These are phyloP conservation scores for Metarhizium rileyi DNA, from an alignment of 2,329 filamentous ascomycete species.

Conservation along the genomic window DNA sequence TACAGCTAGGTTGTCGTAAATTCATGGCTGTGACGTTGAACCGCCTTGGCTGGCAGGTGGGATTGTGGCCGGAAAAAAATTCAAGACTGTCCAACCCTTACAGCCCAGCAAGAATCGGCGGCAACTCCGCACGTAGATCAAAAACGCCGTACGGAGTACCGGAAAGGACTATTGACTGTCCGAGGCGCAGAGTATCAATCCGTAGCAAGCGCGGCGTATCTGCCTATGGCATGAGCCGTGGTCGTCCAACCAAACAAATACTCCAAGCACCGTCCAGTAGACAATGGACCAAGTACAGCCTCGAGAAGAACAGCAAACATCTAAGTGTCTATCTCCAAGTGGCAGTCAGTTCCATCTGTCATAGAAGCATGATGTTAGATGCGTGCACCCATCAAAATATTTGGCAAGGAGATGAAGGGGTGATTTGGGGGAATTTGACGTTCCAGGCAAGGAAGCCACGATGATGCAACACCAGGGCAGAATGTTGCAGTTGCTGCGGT, in stretches of 20 bases:
- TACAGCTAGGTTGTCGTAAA: conserved; percentile 5
- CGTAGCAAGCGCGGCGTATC: no score
- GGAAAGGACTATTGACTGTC: neutral
- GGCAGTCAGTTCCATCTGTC: neutral
- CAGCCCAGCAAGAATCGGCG: neutral
- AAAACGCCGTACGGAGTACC: neutral
- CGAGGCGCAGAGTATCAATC: no score
- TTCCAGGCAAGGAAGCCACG: no score
- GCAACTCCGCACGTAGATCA: no score
- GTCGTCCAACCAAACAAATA: neutral
- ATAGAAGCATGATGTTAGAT: neutral
- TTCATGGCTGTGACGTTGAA: conserved; percentile 8
- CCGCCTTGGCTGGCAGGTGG: neutral
- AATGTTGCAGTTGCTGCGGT: no score
- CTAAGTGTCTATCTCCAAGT: neutral
- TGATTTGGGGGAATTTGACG: no score
- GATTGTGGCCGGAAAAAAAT: neutral
- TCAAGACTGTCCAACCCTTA: no score
- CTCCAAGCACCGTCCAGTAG: neutral
- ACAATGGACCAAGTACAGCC: neutral
- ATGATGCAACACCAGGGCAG: no score
- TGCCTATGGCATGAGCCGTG: no score
- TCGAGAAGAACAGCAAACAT: neutral
- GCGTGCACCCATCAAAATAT: neutral
- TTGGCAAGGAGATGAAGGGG: no score